Conservation (phyloP, 139 green algal genomes). For the Chlamydomonas schloesseri region DNA sequence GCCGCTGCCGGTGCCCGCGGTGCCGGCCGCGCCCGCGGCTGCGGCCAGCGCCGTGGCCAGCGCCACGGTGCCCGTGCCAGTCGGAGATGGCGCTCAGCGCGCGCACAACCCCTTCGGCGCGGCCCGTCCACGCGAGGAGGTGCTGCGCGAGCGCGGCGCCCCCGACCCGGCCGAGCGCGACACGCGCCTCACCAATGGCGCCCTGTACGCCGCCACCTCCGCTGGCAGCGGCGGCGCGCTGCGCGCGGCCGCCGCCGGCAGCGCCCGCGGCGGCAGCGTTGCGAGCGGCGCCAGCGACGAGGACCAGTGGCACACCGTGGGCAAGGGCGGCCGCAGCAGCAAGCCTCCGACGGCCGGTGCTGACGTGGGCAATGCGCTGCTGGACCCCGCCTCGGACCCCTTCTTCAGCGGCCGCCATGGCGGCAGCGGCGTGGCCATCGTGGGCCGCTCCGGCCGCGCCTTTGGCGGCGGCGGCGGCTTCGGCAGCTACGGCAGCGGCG, state of each 20-base stretch:
- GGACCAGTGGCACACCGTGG: slow-evolving; percentile 36
- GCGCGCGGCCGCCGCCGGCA: background rate
- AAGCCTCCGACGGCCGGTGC: background rate
- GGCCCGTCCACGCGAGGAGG: slow-evolving; percentile 85
- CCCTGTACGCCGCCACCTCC: background rate
- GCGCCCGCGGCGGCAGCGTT: background rate
- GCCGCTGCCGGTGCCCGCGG: slow-evolving; percentile 35
- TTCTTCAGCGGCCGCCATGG: slow-evolving; percentile 23
- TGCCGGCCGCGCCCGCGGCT: background rate
- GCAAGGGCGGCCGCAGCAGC: slow-evolving; percentile 31
- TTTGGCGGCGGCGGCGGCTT: slow-evolving; percentile 12
- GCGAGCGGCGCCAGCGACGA: slow-evolving; percentile 16
- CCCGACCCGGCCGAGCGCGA: background rate
- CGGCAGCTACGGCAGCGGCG: slow-evolving; percentile 25
- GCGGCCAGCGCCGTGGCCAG: background rate
- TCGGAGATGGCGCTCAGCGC: background rate
- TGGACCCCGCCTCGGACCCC: slow-evolving; percentile 8
- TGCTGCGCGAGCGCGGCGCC: slow-evolving; percentile 83
- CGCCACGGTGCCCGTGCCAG: background rate
- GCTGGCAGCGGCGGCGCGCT: background rate
- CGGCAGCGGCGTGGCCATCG: slow-evolving; percentile 4
- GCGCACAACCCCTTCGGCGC: slow-evolving; percentile 74
- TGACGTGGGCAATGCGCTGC: slow-evolving; percentile 34
- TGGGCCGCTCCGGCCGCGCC: slow-evolving; percentile 6
- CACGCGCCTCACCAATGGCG: slow-evolving; percentile 25